phyloP scores from a whole-genome alignment of 345 rosid species.

The Eucalyptus polybractea region DNA sequence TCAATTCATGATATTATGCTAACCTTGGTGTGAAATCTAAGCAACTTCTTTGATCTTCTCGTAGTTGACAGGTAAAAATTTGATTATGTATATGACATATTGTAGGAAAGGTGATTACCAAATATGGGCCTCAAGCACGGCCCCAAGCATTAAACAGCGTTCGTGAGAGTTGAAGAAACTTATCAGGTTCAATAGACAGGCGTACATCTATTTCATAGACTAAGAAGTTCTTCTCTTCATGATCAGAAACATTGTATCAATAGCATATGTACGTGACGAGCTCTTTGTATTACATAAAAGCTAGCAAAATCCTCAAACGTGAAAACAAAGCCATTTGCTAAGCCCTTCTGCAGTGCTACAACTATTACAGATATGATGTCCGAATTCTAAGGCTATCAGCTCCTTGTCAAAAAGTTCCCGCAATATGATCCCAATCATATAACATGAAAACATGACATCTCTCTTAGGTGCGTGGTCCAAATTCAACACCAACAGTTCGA shows the following conservation, averaged over 20 bases:
- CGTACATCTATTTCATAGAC: accelerated
- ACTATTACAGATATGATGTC: no score
- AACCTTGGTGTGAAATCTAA: background rate
- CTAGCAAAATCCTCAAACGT: background rate
- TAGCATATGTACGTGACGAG: accelerated
- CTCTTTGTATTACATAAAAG: background rate
- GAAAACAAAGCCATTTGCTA: background rate
- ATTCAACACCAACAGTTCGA: background rate
- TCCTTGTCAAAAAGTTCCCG: no score
- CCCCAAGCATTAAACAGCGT: background rate
- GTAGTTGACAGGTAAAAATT: accelerated
- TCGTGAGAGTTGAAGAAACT: background rate
- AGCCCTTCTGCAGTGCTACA: background rate
- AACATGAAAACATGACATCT: background rate
- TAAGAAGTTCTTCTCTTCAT: background rate
- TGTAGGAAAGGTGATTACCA: background rate
- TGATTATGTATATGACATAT: background rate
- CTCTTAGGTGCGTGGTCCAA: background rate
- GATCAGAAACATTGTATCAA: background rate
- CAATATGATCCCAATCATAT: no score
- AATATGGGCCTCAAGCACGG: background rate
- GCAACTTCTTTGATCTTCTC: background rate
- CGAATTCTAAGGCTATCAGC: no score
- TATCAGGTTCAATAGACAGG: accelerated
- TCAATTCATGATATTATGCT: no score